Percentiles rank a stretch among this genome's conserved stretches.
These are phyloP conservation scores for Parasitella parasitica DNA, from an alignment of 371 early-diverging fungal species.

Conservation along the genomic window DNA sequence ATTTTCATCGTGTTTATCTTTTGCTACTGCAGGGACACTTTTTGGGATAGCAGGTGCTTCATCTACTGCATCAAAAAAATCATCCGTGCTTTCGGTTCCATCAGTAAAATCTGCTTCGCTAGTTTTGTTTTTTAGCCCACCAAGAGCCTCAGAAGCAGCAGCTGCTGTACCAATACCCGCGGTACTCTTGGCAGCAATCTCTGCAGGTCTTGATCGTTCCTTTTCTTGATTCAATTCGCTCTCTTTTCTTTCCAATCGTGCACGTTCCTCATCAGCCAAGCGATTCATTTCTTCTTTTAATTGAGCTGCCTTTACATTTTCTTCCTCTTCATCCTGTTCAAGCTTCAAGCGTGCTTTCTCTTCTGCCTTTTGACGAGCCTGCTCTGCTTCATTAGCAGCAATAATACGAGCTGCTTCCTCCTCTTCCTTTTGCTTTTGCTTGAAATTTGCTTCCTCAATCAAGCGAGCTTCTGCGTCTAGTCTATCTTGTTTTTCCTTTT, in stretches of 20 bases:
- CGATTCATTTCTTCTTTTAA: neutral
- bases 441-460: neutral
- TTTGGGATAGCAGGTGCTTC: neutral
- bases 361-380: conserved; percentile 1
- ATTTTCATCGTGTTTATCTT: conserved; percentile 5
- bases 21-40: neutral
- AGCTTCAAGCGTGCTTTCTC: neutral
- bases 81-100: conserved; percentile 10
- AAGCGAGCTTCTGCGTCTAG: conserved; percentile 3
- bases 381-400: conserved; percentile 8
- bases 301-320: neutral
- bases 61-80: conserved; percentile 27
- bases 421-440: conserved; percentile 11
- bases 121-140: neutral
- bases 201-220: neutral
- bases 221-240: neutral
- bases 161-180: neutral
- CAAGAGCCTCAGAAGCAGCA: neutral
- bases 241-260: neutral
- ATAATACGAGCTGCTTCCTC: conserved; percentile 14
- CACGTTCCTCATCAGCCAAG: conserved; percentile 6
- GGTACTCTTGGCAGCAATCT: neutral
- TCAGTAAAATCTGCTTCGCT: conserved; percentile 2
- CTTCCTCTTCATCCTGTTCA: neutral
- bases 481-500: no score